Percentiles rank a stretch among this genome's conserved stretches.
Evolutionary conservation across 345 rosid genomes (phyloP).

Genomic region (Microcos paniculata): DNA sequence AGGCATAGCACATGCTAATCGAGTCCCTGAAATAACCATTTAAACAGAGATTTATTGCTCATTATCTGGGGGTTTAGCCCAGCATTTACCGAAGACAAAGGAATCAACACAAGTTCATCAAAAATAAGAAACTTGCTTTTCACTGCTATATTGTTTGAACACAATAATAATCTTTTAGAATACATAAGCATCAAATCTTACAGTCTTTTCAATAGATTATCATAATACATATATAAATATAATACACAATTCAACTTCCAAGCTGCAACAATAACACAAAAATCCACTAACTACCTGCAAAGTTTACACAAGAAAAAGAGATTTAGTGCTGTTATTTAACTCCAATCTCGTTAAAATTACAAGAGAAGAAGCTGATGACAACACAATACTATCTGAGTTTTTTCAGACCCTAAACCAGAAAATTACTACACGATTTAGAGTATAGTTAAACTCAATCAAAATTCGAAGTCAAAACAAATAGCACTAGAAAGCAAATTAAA

Average conservation of each 20-base stretch:
- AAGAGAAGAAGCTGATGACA: slow-evolving; percentile 74
- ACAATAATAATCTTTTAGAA: too few relatives aligned
- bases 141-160: too few relatives aligned
- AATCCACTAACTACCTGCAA: background rate
- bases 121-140: too few relatives aligned
- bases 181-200: too few relatives aligned
- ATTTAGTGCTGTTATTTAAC: slow-evolving; percentile 66
- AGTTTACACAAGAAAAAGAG: background rate
- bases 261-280: background rate
- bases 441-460: slow-evolving; percentile 50
- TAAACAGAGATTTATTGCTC: too few relatives aligned
- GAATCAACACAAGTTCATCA: too few relatives aligned
- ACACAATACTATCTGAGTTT: slow-evolving; percentile 52
- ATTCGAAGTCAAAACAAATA: background rate
- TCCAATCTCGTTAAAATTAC: slow-evolving; percentile 39
- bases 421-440: background rate
- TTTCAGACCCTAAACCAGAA: slow-evolving; percentile 43
- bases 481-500: background rate
- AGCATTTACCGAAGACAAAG: too few relatives aligned
- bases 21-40: too few relatives aligned
- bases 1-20: too few relatives aligned
- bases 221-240: too few relatives aligned
- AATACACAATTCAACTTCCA: background rate
- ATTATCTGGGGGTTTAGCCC: too few relatives aligned
- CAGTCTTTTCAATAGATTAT: too few relatives aligned